Evolutionary conservation across 257 asterid genomes (phyloP).

Genomic region (Ehretia macrophylla): DNA sequence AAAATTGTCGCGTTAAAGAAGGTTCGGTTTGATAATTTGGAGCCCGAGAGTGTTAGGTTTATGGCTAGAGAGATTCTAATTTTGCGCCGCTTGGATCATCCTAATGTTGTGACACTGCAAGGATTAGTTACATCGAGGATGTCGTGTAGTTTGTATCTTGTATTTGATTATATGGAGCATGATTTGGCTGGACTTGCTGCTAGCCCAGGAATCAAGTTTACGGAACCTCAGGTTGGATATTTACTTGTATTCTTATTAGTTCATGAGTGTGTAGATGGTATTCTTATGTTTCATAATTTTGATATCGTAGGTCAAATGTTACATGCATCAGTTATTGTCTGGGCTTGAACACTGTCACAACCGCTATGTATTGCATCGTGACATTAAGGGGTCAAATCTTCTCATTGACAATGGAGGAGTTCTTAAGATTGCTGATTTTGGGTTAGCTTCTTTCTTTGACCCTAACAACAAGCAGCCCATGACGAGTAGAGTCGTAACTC

Average conservation of each 20-base stretch:
- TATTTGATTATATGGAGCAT: constrained; percentile 80
- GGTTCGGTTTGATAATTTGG: constrained; percentile 84
- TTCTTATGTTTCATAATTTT: constrained; percentile 22
- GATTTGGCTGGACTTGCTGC: constrained; percentile 89
- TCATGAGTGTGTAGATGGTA: constrained; percentile 8
- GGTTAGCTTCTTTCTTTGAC: constrained; percentile 72
- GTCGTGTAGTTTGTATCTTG: constrained; percentile 85
- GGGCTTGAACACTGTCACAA: constrained; percentile 90
- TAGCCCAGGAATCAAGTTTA: constrained; percentile 64
- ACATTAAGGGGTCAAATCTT: constrained; percentile 87
- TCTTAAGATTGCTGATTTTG: constrained; percentile 87
- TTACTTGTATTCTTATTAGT: constrained; percentile 3
- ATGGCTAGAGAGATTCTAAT: constrained; percentile 94
- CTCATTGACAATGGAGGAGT: constrained; percentile 66
- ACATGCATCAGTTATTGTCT: constrained; percentile 65
- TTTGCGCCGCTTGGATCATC: constrained; percentile 84
- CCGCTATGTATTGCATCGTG: constrained; percentile 77
- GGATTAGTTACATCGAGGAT: constrained; percentile 87
- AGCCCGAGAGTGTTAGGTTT: constrained; percentile 85
- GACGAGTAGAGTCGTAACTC: constrained; percentile 90
- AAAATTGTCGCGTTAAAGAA: constrained; percentile 73
- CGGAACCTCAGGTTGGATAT: constrained; percentile 69
- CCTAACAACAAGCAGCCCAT: constrained; percentile 76
- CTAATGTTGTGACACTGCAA: constrained; percentile 68
- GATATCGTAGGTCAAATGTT: constrained; percentile 71